These are phyloP conservation scores for Botrytis fabae DNA, from an alignment of 2,329 filamentous ascomycete genomes.

Conservation along the genomic window DNA sequence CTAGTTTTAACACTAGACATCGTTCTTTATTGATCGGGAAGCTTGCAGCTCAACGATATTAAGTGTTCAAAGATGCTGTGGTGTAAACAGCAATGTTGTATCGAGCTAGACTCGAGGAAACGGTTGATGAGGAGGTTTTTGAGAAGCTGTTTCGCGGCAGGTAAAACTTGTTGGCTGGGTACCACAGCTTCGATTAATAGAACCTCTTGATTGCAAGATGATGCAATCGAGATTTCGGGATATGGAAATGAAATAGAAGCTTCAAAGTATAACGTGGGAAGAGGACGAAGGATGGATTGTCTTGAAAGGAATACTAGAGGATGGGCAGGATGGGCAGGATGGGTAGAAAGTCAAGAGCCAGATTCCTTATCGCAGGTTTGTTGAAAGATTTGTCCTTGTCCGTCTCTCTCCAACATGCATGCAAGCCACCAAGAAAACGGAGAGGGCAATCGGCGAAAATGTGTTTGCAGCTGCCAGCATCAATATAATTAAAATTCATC, in stretches of 20 bases:
- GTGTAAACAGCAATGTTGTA: background rate
- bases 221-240: background rate
- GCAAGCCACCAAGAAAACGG: too few species aligned
- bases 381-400: background rate
- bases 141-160: slow-evolving; percentile 12
- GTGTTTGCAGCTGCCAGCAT: background rate
- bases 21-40: slow-evolving; percentile 24
- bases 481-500: background rate
- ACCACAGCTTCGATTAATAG: background rate
- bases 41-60: background rate
- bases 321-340: background rate
- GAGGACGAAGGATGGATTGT: background rate
- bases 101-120: background rate
- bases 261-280: background rate
- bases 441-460: background rate
- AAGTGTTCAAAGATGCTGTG: background rate
- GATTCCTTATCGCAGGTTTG: slow-evolving; percentile 16
- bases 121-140: slow-evolving; percentile 8
- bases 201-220: background rate
- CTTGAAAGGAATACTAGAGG: background rate
- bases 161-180: background rate
- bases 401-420: too few species aligned
- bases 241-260: background rate
- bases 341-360: background rate
- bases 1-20: slow-evolving; percentile 41